Evolutionary conservation across 768 basidiomycete genomes (phyloP).

Genomic region (Cyathus striatus): DNA sequence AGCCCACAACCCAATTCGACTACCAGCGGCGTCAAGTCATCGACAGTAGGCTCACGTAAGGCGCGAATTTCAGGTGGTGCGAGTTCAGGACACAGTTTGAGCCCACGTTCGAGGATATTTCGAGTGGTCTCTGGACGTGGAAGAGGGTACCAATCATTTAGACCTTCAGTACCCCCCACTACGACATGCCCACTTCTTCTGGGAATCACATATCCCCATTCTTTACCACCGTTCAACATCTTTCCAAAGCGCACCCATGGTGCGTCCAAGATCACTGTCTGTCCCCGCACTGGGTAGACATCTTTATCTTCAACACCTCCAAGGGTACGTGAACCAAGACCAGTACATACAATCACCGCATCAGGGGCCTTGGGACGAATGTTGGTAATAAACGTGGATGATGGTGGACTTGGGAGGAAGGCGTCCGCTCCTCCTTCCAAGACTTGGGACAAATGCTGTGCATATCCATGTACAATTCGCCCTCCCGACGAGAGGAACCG

Average conservation of each 20-base stretch:
- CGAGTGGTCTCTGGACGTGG: constrained; percentile 59
- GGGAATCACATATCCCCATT: constrained; percentile 54
- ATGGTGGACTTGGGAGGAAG: too few relatives aligned
- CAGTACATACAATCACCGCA: constrained; percentile 58
- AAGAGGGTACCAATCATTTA: constrained; percentile 63
- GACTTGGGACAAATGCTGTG: constrained; percentile 61
- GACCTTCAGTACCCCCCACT: constrained; percentile 49
- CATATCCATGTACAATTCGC: constrained; percentile 33
- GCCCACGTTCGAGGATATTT: constrained; percentile 48
- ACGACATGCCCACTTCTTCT: constrained; percentile 46
- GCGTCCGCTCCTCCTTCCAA: constrained; percentile 33
- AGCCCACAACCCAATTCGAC: constrained; percentile 55
- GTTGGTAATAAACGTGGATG: background rate
- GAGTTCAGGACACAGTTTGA: constrained; percentile 52
- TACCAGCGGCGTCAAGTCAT: constrained; percentile 43
- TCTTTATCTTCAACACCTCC: constrained; percentile 67
- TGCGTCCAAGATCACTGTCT: constrained; percentile 62
- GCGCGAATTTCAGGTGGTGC: constrained; percentile 49
- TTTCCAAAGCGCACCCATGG: constrained; percentile 48
- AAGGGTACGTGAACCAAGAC: constrained; percentile 60
- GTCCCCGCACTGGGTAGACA: constrained; percentile 68
- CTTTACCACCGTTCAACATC: constrained; percentile 26
- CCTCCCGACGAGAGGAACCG: constrained; percentile 59
- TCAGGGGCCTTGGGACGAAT: constrained; percentile 16
- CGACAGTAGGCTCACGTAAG: constrained; percentile 37